phyloP scores from a whole-genome alignment of 768 basidiomycete genomes.

The Tricholoma matsutake region DNA sequence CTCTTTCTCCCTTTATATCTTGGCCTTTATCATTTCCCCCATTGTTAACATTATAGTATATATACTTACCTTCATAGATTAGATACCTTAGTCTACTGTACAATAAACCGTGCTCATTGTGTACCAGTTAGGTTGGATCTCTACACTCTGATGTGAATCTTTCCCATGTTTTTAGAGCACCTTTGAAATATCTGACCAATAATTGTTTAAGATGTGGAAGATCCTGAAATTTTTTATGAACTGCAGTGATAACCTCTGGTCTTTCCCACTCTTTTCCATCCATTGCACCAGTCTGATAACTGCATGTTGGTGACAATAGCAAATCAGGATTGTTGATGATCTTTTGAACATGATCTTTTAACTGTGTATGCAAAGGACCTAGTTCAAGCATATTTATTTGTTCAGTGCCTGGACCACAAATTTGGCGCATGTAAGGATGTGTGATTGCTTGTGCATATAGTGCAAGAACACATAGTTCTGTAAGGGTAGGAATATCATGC shows the following conservation, averaged over 20 bases:
- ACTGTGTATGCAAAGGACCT: conserved; percentile 19
- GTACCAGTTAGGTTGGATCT: no score
- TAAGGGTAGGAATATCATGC: conserved; percentile 21
- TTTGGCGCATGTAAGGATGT: conserved; percentile 25
- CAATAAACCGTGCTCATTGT: no score
- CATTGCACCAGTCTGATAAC: conserved; percentile 13
- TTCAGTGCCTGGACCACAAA: conserved; percentile 14
- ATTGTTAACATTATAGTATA: no score
- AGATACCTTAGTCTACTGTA: no score
- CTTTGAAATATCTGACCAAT: conserved; percentile 23
- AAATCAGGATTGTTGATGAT: conserved; percentile 21
- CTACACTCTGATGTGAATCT: conserved; percentile 28
- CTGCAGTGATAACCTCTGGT: conserved; percentile 15
- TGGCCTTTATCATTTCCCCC: no score
- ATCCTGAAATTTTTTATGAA: conserved; percentile 8
- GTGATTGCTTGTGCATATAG: conserved; percentile 25
- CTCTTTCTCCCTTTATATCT: no score
- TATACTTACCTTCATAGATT: no score
- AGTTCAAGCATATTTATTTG: conserved; percentile 23
- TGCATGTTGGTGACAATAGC: conserved; percentile 15
- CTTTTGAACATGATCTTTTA: conserved; percentile 14
- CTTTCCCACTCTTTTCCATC: conserved; percentile 26
- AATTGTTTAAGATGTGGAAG: conserved; percentile 17
- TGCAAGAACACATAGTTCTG: conserved; percentile 25
- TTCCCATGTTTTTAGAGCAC: conserved; percentile 24